phyloP scores from a whole-genome alignment of 306 rosid genomes.

The Castanea crenata region DNA sequence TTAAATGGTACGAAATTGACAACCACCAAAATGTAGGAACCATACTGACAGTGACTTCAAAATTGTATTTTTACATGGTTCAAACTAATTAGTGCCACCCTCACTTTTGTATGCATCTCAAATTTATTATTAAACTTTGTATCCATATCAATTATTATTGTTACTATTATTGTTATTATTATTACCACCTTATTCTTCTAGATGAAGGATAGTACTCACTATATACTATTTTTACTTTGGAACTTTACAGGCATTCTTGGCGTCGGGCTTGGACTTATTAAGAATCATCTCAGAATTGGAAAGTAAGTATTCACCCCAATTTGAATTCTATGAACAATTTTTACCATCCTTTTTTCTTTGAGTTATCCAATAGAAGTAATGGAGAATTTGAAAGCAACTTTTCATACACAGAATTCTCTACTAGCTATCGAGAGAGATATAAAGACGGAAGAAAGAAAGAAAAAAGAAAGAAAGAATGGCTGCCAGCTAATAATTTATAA shows the following conservation, averaged over 20 bases:
- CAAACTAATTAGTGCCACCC: too few relatives aligned
- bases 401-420: not conserved
- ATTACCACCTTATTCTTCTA: too few relatives aligned
- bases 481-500: not conserved
- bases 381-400: slow-evolving; percentile 2
- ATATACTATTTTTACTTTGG: not conserved
- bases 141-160: not conserved
- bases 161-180: not conserved
- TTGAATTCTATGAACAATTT: not conserved
- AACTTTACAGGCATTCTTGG: slow-evolving; percentile 70
- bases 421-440: not conserved
- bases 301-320: slow-evolving; percentile 43
- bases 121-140: not conserved
- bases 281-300: slow-evolving; percentile 62
- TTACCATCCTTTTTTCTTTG: not conserved
- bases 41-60: too few relatives aligned
- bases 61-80: too few relatives aligned
- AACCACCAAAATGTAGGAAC: too few relatives aligned
- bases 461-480: not conserved
- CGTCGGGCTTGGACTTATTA: slow-evolving; percentile 76
- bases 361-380: slow-evolving; percentile 1
- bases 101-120: too few relatives aligned
- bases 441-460: not conserved
- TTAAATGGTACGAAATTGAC: too few relatives aligned
- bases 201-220: not conserved